Conservation (phyloP, 176 grass and related monocot species). For the Rhynchospora pubera region DNA sequence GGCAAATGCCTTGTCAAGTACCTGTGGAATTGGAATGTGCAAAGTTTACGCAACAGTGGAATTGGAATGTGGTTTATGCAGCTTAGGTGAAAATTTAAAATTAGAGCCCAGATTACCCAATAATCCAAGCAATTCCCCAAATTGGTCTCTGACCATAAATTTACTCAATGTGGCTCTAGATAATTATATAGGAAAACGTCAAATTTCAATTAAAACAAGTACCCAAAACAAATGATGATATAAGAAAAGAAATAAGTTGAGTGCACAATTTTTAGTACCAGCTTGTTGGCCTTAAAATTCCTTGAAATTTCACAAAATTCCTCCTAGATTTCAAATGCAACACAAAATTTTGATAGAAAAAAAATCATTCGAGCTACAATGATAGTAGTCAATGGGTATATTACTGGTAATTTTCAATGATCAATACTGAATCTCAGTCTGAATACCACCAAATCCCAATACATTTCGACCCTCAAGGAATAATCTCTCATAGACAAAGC, state of each 20-base stretch:
- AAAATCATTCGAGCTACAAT: neutral
- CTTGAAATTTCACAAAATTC: neutral
- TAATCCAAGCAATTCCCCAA: neutral
- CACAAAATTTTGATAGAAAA: neutral
- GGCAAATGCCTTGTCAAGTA: conserved; percentile 72
- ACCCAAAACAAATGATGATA: neutral
- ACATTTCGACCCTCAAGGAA: neutral
- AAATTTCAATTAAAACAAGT: neutral
- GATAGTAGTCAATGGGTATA: neutral
- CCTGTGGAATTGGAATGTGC: conserved; percentile 19
- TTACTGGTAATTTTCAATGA: conserved; percentile 5
- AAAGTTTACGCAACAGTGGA: neutral
- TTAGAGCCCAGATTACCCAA: neutral
- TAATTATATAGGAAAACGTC: neutral
- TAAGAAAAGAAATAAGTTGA: neutral
- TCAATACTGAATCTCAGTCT: neutral
- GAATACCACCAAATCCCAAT: neutral
- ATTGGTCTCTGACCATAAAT: neutral
- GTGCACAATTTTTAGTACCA: neutral
- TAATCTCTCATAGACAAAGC: neutral
- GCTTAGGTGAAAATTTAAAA: neutral
- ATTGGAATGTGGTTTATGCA: neutral
- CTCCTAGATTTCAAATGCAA: neutral
- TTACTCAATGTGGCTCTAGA: neutral
- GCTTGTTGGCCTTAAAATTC: neutral